Percentiles rank a stretch among this genome's conserved stretches.
phyloP scores from a whole-genome alignment of 768 basidiomycete genomes.

The Thelephora aurantiotincta region DNA sequence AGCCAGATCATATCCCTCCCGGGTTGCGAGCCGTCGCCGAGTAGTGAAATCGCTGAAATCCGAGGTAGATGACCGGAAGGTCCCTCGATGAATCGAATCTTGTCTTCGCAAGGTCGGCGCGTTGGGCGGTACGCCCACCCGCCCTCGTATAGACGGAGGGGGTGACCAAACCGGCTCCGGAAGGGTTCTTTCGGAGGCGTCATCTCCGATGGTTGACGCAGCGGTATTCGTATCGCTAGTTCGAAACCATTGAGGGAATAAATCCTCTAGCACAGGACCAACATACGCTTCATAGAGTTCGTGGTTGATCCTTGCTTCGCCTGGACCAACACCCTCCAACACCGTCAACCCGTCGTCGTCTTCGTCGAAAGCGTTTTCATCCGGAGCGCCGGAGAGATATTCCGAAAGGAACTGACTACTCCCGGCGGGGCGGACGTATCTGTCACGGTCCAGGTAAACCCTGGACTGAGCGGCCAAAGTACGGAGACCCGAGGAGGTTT shows the following conservation, averaged over 20 bases:
- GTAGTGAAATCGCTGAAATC: conserved; percentile 61
- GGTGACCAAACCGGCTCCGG: neutral
- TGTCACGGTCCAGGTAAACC: conserved; percentile 29
- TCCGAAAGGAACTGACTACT: neutral
- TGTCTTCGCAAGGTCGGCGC: conserved; percentile 33
- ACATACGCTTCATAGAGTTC: conserved; percentile 53
- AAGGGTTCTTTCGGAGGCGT: neutral
- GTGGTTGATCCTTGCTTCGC: conserved; percentile 39
- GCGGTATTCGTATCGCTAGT: neutral
- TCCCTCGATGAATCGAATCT: conserved; percentile 44
- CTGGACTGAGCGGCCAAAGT: conserved; percentile 38
- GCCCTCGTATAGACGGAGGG: conserved; percentile 2
- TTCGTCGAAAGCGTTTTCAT: conserved; percentile 41
- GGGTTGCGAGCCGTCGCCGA: conserved; percentile 29
- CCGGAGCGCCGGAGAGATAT: conserved; percentile 27
- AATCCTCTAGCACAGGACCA: neutral
- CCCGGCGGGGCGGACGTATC: neutral
- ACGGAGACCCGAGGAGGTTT: conserved; percentile 49
- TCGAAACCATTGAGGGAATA: neutral
- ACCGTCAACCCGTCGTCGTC: conserved; percentile 51
- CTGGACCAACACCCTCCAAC: conserved; percentile 21
- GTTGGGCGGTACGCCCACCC: neutral
- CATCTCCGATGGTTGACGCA: neutral
- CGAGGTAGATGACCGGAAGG: conserved; percentile 31
- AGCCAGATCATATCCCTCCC: too few species aligned